Percentiles rank a stretch among this genome's conserved stretches.
Evolutionary conservation across 192 early-diverging fungal species (phyloP).

Genomic region (Entomortierella parvispora): DNA sequence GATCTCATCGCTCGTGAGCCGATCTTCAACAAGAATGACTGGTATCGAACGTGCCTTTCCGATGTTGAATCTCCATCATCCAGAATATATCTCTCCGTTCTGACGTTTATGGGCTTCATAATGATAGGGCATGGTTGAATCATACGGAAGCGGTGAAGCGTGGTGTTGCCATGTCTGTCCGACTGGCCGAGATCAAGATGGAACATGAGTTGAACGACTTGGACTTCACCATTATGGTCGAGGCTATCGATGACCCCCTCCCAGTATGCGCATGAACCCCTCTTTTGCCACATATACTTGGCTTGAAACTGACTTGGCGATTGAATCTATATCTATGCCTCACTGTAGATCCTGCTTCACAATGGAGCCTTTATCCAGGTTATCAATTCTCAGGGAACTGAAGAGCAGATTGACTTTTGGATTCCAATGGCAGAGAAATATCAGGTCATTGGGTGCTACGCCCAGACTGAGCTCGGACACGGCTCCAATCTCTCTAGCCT

Average conservation of each 20-base stretch:
- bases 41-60: slow-evolving; percentile 7
- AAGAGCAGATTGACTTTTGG: slow-evolving; percentile 80
- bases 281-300: not conserved
- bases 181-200: slow-evolving; percentile 48
- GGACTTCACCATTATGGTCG: slow-evolving; percentile 44
- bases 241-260: slow-evolving; percentile 38
- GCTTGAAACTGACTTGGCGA: too few relatives aligned
- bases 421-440: slow-evolving; percentile 71
- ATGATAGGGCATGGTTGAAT: slow-evolving; percentile 37
- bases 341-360: slow-evolving; percentile 29
- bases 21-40: slow-evolving; percentile 46
- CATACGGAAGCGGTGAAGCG: slow-evolving; percentile 51
- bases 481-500: slow-evolving; percentile 81
- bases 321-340: not conserved
- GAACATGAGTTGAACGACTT: slow-evolving; percentile 45
- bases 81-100: not conserved
- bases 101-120: too few relatives aligned
- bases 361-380: slow-evolving; percentile 81
- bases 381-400: slow-evolving; percentile 73
- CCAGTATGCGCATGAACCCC: slow-evolving; percentile 14
- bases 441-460: slow-evolving; percentile 85
- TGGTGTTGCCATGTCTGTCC: slow-evolving; percentile 48
- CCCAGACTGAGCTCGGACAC: slow-evolving; percentile 84
- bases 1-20: slow-evolving; percentile 40
- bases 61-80: not conserved